phyloP scores from a whole-genome alignment of 176 grass and related monocot species.

The Eragrostis curvula region DNA sequence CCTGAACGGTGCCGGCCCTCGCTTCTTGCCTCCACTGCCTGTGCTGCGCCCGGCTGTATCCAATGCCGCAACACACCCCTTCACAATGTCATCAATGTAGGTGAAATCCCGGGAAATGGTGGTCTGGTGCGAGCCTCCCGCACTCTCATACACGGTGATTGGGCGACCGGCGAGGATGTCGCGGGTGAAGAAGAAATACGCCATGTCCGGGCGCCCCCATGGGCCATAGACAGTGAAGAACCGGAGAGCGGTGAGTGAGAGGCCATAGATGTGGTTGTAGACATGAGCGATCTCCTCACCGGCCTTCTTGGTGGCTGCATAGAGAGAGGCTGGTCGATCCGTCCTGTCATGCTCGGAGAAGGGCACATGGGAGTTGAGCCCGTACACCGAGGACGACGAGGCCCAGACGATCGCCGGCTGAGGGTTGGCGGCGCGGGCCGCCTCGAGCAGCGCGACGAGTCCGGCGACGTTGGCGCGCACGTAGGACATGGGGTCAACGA shows the following conservation, averaged over 20 bases:
- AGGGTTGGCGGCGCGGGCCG: conserved; percentile 60
- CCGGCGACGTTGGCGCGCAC: conserved; percentile 79
- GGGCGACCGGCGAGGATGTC: conserved; percentile 74
- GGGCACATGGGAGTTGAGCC: conserved; percentile 77
- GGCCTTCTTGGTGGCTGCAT: conserved; percentile 86
- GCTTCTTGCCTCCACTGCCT: conserved; percentile 75
- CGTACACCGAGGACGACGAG: conserved; percentile 81
- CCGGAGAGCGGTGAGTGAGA: conserved; percentile 76
- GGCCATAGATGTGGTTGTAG: conserved; percentile 93
- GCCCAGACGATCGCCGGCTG: conserved; percentile 91
- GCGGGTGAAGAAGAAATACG: conserved; percentile 81
- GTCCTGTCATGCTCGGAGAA: conserved; percentile 87
- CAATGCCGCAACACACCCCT: conserved; percentile 74
- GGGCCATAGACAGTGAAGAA: conserved; percentile 90
- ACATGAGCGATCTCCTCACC: conserved; percentile 92
- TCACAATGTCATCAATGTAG: conserved; percentile 90
- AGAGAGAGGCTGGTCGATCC: conserved; percentile 83
- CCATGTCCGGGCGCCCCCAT: conserved; percentile 86
- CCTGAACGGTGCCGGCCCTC: conserved; percentile 66
- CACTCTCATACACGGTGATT: conserved; percentile 75
- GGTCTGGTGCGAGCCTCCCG: conserved; percentile 57
- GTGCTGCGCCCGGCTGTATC: conserved; percentile 75
- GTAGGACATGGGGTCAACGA: conserved; percentile 77
- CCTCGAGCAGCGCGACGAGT: conserved; percentile 74
- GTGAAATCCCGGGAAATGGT: conserved; percentile 85